Base-by-base conservation (phyloP, 352 stramenopile genomes). In the Phytophthora agathidicida region DNA sequence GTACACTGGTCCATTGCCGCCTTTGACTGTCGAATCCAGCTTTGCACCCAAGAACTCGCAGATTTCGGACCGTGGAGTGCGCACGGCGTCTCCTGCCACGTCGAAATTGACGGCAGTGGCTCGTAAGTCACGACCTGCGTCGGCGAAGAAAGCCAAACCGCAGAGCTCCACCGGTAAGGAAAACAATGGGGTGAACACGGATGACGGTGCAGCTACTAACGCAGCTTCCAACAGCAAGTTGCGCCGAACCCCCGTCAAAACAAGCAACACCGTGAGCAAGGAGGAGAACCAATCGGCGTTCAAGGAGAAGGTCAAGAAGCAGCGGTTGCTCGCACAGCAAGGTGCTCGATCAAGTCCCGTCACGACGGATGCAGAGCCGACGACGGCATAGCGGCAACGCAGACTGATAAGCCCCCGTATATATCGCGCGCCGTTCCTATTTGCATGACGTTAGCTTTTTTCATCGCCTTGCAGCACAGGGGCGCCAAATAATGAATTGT, bases 1-100 rank as follows among this genome's bases (percentile, higher is more conserved):
- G n/a, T 87, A 93, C 62, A 80, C 51, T 28, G 83, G 83, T 1
- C 80, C 79, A 2, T 45, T 93, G 44, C 83, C 83, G 13, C 62
- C 77, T 11, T 78, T 78, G 55, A 68, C 70, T 9, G 78, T 83
- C 2, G 75, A 89, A n/a, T 85, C 81, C 14, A 64, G 77, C 13
- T 91, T 88, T 68, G 74, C 81, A 17, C 79, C 81, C 6, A 84
- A 80, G 44, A 68, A 66, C 17, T 64, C 65, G 10, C 63, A 66
- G 32, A 35, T 9, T 23, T 44, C 60, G 10, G 42, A 61, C 33
- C 60, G 41, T 45, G 41, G 35, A 39, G n/a, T 28, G 10, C 48
- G 41, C 27, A 60, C 41, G 1, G 47, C 57, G 17, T 49, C 55
- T 43, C 56, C 66, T 62, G 46, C 46, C 9, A 38, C 28, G 27